These are phyloP conservation scores for Trametes cingulata DNA, from an alignment of 768 basidiomycete genomes.

Conservation along the genomic window DNA sequence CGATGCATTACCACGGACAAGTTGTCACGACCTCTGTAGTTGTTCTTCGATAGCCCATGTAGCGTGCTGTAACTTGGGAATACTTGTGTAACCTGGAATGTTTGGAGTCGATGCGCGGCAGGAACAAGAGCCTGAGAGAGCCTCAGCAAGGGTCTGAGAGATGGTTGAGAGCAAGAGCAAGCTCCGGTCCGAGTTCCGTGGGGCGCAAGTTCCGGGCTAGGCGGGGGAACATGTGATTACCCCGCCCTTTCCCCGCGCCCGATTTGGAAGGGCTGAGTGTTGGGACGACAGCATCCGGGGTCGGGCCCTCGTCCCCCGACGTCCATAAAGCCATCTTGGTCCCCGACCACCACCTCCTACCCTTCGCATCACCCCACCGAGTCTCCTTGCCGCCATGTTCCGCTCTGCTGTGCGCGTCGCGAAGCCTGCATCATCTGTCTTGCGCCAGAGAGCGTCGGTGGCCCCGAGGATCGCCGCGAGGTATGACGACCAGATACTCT, in stretches of 20 bases:
- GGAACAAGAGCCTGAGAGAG: not conserved
- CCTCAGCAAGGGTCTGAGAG: no score
- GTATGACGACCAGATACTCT: not conserved
- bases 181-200: not conserved
- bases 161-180: not conserved
- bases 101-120: not conserved
- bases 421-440: not conserved
- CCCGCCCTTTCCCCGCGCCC: slow-evolving; percentile 3
- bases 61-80: not conserved
- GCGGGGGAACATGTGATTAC: slow-evolving; percentile 20
- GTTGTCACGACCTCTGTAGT: slow-evolving; percentile 5
- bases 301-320: not conserved
- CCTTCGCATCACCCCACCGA: not conserved
- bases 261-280: not conserved
- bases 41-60: not conserved
- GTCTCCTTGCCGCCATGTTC: slow-evolving; percentile 1
- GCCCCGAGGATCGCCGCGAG: slow-evolving; percentile 6
- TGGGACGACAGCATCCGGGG: slow-evolving; percentile 1
- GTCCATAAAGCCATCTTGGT: not conserved
- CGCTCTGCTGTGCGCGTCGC: slow-evolving; percentile 10
- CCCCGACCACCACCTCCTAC: not conserved
- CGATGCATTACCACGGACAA: slow-evolving; percentile 9
- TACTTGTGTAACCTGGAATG: not conserved
- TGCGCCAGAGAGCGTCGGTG: slow-evolving; percentile 3
- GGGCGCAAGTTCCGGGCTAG: not conserved